Percentiles rank a stretch among this genome's conserved stretches.
These are phyloP conservation scores for Antrodiella citrinella DNA, from an alignment of 768 basidiomycete species.

Conservation along the genomic window DNA sequence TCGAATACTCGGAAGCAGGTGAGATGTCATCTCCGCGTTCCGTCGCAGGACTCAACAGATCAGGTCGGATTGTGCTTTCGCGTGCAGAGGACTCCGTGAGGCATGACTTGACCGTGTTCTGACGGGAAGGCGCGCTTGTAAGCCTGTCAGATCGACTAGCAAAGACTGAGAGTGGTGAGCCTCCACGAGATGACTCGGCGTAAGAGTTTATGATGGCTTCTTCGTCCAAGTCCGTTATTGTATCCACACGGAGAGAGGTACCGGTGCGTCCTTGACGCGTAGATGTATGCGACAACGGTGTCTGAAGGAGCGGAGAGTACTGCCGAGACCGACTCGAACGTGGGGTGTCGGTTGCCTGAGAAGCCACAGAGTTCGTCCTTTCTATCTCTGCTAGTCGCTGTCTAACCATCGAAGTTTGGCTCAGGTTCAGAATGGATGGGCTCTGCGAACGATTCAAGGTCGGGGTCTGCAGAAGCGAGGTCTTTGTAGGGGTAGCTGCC, in stretches of 20 bases:
- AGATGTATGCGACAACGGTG: background rate
- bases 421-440: constrained; percentile 57
- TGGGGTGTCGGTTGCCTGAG: constrained; percentile 6
- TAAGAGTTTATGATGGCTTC: constrained; percentile 6
- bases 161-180: constrained; percentile 4
- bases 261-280: background rate
- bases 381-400: constrained; percentile 60
- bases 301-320: background rate
- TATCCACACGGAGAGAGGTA: constrained; percentile 4
- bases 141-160: constrained; percentile 1
- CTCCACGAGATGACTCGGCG: background rate
- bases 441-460: constrained; percentile 31
- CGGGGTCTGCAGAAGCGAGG: constrained; percentile 15
- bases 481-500: constrained; percentile 14
- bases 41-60: background rate
- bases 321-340: constrained; percentile 10
- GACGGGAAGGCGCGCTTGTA: background rate
- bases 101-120: background rate
- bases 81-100: background rate
- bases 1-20: constrained; percentile 10
- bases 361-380: constrained; percentile 14
- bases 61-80: background rate
- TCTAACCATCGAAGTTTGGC: constrained; percentile 54
- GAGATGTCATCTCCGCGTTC: constrained; percentile 5
- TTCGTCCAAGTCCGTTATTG: constrained; percentile 4